A percentile compares a stretch with the other conserved stretches of the same genome.
Conservation (phyloP, 1,284 basidiomycete species). For the Fistulinella cinereoalba region DNA sequence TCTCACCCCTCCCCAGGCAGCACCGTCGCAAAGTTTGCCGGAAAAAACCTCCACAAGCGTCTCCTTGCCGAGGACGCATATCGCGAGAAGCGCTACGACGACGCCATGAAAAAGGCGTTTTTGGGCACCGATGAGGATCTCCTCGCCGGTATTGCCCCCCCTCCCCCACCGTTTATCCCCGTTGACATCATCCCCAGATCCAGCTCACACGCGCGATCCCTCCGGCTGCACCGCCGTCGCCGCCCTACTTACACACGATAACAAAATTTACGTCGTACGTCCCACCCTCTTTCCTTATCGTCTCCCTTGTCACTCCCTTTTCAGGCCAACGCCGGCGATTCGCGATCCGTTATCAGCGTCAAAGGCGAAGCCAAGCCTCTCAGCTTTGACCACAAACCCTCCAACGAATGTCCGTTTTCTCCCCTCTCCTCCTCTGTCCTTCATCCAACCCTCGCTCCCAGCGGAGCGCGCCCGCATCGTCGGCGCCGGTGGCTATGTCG, state of each 20-base stretch:
- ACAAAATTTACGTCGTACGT: constrained; percentile 75
- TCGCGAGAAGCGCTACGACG: constrained; percentile 64
- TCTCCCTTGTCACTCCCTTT: background rate
- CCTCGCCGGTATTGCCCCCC: constrained; percentile 57
- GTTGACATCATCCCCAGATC: constrained; percentile 51
- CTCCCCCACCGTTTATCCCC: too few species aligned
- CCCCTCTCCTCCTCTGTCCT: background rate
- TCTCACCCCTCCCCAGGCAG: constrained; percentile 54
- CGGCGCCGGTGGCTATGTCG: constrained; percentile 95
- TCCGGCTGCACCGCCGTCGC: constrained; percentile 98
- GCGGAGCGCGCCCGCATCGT: constrained; percentile 87
- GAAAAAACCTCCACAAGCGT: constrained; percentile 84
- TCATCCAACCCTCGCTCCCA: constrained; percentile 29
- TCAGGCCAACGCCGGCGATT: constrained; percentile 98
- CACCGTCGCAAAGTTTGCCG: constrained; percentile 88
- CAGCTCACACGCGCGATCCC: constrained; percentile 84
- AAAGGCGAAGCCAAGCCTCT: constrained; percentile 86
- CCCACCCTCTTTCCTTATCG: background rate
- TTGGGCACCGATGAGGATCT: constrained; percentile 95
- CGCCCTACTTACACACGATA: constrained; percentile 76
- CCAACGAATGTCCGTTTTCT: constrained; percentile 65
- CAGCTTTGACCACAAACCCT: constrained; percentile 96
- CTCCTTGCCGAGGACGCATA: constrained; percentile 77
- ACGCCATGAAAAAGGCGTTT: constrained; percentile 86
- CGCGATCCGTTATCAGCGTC: constrained; percentile 85